Base-by-base conservation (phyloP, 2,329 filamentous ascomycete species). In the Didymella lethalis region DNA sequence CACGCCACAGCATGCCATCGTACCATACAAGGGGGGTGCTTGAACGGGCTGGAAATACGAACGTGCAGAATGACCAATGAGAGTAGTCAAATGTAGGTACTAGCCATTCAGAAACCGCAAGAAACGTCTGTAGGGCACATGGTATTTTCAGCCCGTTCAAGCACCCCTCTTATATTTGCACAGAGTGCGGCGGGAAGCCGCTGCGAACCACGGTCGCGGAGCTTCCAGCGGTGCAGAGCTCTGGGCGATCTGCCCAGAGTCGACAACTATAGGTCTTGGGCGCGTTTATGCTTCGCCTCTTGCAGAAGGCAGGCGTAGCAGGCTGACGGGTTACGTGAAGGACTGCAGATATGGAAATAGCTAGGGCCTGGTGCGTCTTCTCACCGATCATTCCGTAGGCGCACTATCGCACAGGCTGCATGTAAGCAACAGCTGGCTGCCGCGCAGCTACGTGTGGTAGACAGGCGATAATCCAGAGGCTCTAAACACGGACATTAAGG, bases 141-240 rank as follows among this genome's bases (percentile, higher is more conserved):
- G 2, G 23, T 23, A 23, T 23, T 23, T 23, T 3, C 23, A 23
- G 23, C 23, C 23, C 23, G 23, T 23, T 23, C 23, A 23, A 23
- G 23, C 23, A 23, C 23, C 23, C 23, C 2, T 23, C 23, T 23
- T 23, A 2, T 14, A 18, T 41, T 16, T n/a, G 36, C 28, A 54
- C 16, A 54, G 47, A 20, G 11, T 40, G 28, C 51, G 51, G 51
- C 25, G 28, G 28, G 26, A 43, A 18, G 26, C 51, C 51, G 51
- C 26, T 28, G 44, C 36, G 51, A 48, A 48, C 44, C 44, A 34
- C 28, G 26, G 34, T 41, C 28, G 28, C 26, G 51, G 44, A 28
- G 11, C 34, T 7, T n/a, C 14, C 40, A 48, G 18, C 5, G 34
- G 44, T 28, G 38, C 26, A 43, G 25, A n/a, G 32, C 11, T n/a